phyloP scores from a whole-genome alignment of 768 basidiomycete genomes.

The Mycena rebaudengoi region DNA sequence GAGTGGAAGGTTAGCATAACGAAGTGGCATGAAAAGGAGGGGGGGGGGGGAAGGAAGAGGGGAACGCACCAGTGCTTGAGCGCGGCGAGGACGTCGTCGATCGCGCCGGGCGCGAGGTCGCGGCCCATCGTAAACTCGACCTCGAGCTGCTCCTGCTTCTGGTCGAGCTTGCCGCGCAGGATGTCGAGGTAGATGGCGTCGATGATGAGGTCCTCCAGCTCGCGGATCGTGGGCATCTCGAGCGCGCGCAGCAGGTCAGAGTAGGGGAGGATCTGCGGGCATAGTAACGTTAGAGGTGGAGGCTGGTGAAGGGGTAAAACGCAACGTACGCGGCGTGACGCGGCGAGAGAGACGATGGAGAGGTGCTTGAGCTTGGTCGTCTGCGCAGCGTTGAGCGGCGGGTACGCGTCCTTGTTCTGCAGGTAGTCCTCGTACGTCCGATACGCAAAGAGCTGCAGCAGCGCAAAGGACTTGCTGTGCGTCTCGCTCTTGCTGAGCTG shows the following conservation, averaged over 20 bases:
- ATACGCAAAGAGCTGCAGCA: slow-evolving; percentile 91
- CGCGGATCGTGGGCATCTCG: slow-evolving; percentile 81
- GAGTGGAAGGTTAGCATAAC: not conserved
- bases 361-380: slow-evolving; percentile 92
- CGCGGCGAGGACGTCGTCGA: slow-evolving; percentile 67
- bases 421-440: slow-evolving; percentile 87
- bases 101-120: slow-evolving; percentile 82
- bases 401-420: slow-evolving; percentile 69
- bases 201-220: slow-evolving; percentile 96
- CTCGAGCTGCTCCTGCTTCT: slow-evolving; percentile 88
- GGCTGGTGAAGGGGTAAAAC: not conserved
- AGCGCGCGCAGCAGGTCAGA: slow-evolving; percentile 72
- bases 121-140: slow-evolving; percentile 93
- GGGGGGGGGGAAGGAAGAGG: too few species aligned
- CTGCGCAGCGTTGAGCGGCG: slow-evolving; percentile 76
- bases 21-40: not conserved
- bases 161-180: slow-evolving; percentile 91
- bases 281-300: not conserved
- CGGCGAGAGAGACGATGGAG: slow-evolving; percentile 86
- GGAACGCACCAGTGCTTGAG: slow-evolving; percentile 72
- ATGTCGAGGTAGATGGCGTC: slow-evolving; percentile 94
- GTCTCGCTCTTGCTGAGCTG: slow-evolving; percentile 78
- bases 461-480: slow-evolving; percentile 63
- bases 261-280: slow-evolving; percentile 85
- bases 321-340: slow-evolving; percentile 73